Evolutionary conservation across 257 asterid genomes (phyloP).

Genomic region (Lithospermum erythrorhizon): DNA sequence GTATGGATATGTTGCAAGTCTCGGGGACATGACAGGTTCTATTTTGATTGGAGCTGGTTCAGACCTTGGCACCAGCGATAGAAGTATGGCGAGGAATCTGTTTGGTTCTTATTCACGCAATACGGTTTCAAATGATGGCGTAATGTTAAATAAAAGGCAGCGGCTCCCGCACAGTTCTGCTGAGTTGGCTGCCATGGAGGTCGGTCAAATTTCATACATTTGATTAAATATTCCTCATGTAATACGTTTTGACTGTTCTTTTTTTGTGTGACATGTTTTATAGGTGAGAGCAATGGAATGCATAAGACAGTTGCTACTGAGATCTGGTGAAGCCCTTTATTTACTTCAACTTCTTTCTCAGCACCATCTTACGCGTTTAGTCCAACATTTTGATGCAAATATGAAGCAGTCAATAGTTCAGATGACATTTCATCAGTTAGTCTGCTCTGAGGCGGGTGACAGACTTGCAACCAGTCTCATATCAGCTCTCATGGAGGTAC

Average conservation of each 20-base stretch:
- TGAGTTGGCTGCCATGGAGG: constrained; percentile 99
- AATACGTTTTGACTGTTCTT: constrained; percentile 5
- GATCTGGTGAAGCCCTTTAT: constrained; percentile 84
- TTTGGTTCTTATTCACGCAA: constrained; percentile 68
- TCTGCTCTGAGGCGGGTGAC: constrained; percentile 85
- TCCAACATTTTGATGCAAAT: constrained; percentile 62
- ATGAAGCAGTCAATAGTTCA: constrained; percentile 56
- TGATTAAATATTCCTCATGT: constrained; percentile 6
- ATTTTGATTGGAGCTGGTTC: constrained; percentile 72
- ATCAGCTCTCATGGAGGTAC: constrained; percentile 93
- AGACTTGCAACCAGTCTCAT: constrained; percentile 72
- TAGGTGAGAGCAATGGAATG: constrained; percentile 99
- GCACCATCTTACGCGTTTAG: constrained; percentile 63
- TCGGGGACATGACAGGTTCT: constrained; percentile 83
- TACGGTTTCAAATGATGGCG: constrained; percentile 48
- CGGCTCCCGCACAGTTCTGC: constrained; percentile 79
- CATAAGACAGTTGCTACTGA: constrained; percentile 84
- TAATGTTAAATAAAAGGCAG: constrained; percentile 63
- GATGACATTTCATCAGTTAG: constrained; percentile 81
- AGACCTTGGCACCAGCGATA: constrained; percentile 64
- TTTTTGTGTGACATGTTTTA: constrained; percentile 15
- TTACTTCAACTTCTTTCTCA: constrained; percentile 82
- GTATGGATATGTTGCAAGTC: constrained; percentile 90
- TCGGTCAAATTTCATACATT: constrained; percentile 17
- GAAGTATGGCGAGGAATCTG: constrained; percentile 70